phyloP scores from a whole-genome alignment of 306 rosid species.

The Betula pendula region DNA sequence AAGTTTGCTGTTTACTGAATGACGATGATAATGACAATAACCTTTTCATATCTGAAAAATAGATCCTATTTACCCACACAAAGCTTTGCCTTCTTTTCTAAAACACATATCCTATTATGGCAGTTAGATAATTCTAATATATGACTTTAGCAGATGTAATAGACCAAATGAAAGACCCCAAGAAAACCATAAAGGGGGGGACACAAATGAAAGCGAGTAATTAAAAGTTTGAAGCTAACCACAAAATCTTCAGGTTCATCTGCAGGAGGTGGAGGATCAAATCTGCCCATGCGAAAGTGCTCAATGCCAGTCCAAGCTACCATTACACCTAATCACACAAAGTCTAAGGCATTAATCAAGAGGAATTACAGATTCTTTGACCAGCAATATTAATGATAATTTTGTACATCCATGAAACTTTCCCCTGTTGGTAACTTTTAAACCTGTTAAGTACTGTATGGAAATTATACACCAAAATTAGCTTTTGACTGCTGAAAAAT shows the following conservation, averaged over 20 bases:
- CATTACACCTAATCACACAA: slow-evolving; percentile 74
- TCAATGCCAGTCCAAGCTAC: slow-evolving; percentile 99
- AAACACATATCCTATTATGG: neutral
- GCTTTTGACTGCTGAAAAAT: slow-evolving; percentile 4
- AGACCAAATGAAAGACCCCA: neutral
- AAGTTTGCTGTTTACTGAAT: too few relatives aligned
- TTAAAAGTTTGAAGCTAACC: slow-evolving; percentile 45
- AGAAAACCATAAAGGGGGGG: neutral
- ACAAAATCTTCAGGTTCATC: slow-evolving; percentile 78
- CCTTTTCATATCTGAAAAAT: too few relatives aligned
- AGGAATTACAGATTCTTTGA: neutral
- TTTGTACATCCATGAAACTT: neutral
- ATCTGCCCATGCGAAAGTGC: slow-evolving; percentile 81
- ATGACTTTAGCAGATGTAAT: neutral
- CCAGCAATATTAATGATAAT: neutral
- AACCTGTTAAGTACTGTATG: neutral
- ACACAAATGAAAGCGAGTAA: neutral
- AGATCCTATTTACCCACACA: neutral
- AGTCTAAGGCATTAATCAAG: neutral
- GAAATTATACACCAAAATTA: neutral
- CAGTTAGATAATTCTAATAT: neutral
- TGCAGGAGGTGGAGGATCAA: slow-evolving; percentile 89
- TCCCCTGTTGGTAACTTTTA: neutral
- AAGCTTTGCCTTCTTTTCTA: neutral
- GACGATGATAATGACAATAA: too few relatives aligned